phyloP scores from a whole-genome alignment of 2,329 filamentous ascomycete genomes.

The Fusarium duplospermum region DNA sequence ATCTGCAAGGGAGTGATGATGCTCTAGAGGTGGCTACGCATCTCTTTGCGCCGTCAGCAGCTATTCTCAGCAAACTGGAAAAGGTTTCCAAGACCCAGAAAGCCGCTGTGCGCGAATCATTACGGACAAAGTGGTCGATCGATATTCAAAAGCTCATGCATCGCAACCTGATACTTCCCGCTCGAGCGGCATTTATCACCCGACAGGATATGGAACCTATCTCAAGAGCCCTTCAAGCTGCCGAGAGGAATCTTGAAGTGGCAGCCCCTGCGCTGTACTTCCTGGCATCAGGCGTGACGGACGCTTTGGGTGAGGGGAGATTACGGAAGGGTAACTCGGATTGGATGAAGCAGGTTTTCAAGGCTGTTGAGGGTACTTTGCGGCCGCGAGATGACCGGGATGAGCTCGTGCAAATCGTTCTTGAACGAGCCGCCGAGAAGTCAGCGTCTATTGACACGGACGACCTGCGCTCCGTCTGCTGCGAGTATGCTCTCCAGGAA shows the following conservation, averaged over 20 bases:
- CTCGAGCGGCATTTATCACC: constrained; percentile 59
- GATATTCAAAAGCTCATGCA: constrained; percentile 63
- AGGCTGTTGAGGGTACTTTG: constrained; percentile 46
- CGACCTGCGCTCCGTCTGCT: constrained; percentile 57
- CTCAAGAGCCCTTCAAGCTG: constrained; percentile 54
- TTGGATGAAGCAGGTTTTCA: constrained; percentile 53
- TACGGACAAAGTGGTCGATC: constrained; percentile 54
- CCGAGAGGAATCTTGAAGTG: constrained; percentile 49
- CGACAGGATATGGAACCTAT: constrained; percentile 56
- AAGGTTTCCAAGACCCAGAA: constrained; percentile 39
- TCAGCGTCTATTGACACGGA: constrained; percentile 53
- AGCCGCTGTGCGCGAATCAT: constrained; percentile 15
- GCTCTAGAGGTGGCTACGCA: constrained; percentile 60
- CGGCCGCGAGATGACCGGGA: constrained; percentile 40
- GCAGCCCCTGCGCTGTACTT: constrained; percentile 60
- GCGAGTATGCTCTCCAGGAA: constrained; percentile 53
- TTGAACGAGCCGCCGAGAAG: constrained; percentile 45
- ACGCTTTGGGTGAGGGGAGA: constrained; percentile 40
- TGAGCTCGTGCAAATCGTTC: constrained; percentile 45
- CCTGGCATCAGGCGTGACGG: constrained; percentile 49
- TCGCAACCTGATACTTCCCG: constrained; percentile 63
- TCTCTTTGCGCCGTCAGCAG: constrained; percentile 54
- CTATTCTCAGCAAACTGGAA: constrained; percentile 56
- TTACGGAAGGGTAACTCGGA: constrained; percentile 51
- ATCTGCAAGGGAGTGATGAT: constrained; percentile 62